A percentile compares a stretch with the other conserved stretches of the same genome.
Conservation (phyloP, 768 basidiomycete genomes). For the Kwoniella dejecticola region DNA sequence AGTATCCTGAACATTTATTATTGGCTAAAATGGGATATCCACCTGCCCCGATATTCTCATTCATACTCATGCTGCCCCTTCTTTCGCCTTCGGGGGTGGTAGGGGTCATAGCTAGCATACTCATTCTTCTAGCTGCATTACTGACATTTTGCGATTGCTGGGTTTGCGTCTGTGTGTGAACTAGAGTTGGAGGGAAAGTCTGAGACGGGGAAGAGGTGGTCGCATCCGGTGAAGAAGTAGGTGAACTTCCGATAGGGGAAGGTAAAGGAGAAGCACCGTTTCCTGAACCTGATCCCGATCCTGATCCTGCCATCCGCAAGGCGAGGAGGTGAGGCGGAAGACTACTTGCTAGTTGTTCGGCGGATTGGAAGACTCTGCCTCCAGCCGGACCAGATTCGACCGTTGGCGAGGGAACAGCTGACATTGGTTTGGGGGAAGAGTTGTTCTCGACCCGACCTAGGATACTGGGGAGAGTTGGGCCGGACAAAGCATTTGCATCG, state of each 20-base stretch:
- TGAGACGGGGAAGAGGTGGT: constrained; percentile 18
- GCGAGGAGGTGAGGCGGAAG: constrained; percentile 62
- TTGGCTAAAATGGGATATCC: constrained; percentile 62
- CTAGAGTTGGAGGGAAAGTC: constrained; percentile 6
- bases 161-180: too few relatives aligned
- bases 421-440: constrained; percentile 36
- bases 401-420: constrained; percentile 35
- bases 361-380: constrained; percentile 28
- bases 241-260: constrained; percentile 35
- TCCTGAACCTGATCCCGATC: constrained; percentile 8
- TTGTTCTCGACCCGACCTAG: constrained; percentile 5
- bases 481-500: constrained; percentile 11
- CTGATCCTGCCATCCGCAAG: constrained; percentile 53
- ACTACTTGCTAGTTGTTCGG: constrained; percentile 60
- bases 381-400: not conserved
- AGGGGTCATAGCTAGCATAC: constrained; percentile 50
- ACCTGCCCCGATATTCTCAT: constrained; percentile 7
- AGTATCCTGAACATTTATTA: constrained; percentile 91
- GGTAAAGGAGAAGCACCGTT: constrained; percentile 27
- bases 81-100: constrained; percentile 4
- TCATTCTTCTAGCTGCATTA: constrained; percentile 23
- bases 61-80: constrained; percentile 12
- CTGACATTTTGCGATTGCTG: constrained; percentile 9
- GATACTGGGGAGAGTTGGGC: not conserved
- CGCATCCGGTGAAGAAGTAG: constrained; percentile 41